These are phyloP conservation scores for Amoeboaphelidium protococcarum DNA, from an alignment of 371 early-diverging fungal genomes.

Conservation along the genomic window DNA sequence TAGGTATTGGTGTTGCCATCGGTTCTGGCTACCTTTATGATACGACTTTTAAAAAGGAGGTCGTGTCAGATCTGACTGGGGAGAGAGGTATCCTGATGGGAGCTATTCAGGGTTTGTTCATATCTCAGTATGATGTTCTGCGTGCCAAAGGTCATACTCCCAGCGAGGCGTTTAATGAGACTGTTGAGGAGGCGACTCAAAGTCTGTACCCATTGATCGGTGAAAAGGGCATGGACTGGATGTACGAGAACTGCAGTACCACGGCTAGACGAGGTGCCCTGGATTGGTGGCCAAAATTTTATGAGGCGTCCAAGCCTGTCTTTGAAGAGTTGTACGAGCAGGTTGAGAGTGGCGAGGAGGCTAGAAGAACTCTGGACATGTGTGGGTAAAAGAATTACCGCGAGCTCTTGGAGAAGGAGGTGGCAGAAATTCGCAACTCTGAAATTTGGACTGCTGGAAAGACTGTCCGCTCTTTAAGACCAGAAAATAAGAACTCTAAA, in stretches of 20 bases:
- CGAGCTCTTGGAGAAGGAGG: conserved; percentile 62
- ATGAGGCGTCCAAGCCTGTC: conserved; percentile 72
- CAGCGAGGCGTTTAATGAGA: conserved; percentile 95
- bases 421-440: conserved; percentile 43
- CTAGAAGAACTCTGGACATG: conserved; percentile 56
- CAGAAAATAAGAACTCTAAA: no score
- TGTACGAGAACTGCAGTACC: conserved; percentile 87
- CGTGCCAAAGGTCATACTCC: conserved; percentile 75
- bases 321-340: conserved; percentile 66
- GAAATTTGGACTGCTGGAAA: conserved; percentile 42
- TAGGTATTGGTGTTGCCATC: conserved; percentile 77
- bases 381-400: conserved; percentile 76
- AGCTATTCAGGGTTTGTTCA: conserved; percentile 86
- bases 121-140: conserved; percentile 87
- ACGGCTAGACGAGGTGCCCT: conserved; percentile 81
- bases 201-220: conserved; percentile 87
- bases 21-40: conserved; percentile 92
- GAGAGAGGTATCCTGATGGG: conserved; percentile 96
- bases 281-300: conserved; percentile 88
- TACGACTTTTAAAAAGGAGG: conserved; percentile 88
- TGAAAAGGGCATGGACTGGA: conserved; percentile 92
- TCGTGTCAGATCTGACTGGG: conserved; percentile 83
- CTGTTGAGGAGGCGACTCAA: conserved; percentile 95
- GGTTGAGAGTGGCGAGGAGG: conserved; percentile 69
- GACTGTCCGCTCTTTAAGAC: conserved; percentile 62